Evolutionary conservation across 2,329 filamentous ascomycete genomes (phyloP), one percentile per base, ranked within the genome.

Genomic region (Erysiphe pulchra): DNA sequence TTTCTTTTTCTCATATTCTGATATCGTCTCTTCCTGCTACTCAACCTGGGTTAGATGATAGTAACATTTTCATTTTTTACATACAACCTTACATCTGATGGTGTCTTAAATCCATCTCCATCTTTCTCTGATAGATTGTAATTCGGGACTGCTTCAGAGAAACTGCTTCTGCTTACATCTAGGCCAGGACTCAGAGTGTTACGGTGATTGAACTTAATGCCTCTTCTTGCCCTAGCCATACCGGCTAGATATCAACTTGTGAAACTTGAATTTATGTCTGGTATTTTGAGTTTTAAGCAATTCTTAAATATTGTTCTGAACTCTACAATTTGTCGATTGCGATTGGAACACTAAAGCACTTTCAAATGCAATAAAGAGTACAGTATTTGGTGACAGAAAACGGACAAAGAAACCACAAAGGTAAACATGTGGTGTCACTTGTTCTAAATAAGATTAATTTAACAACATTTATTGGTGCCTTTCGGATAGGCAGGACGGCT

Each of bases 1-100:
- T 67, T 92, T 94, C 65, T 98, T 98, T 74, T 95, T 95, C 60
- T 95, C 85, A 61, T 92, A 94, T 50, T 94, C 90, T 54, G 74
- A 71, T 48, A 65, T 60, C 46, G 59, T 58, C 17, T 50, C 45
- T 28, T 53, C 41, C 47, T 53, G 43, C 1, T 40, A 18, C 51
- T 56, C 4, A 11, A n/a, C 30, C 11, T 33, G 16, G 4, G 28
- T 43, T 32, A 43, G 41, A n/a, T 11, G 34, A 40, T 42, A 20
- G 17, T 14, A 6, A 24, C 6, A 24, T 10, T 13, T 36, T 38
- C 39, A 28, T 39, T 24, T 38, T 28, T 42, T 46, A 42, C 30
- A 14, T 20, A 32, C 40, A 44, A 45, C 42, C 54, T 63, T 65
- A 54, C 52, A 31, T 51, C 62, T 58, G 28, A 55, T 58, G 17